phyloP scores from a whole-genome alignment of 1,139 yeast genomes.

The Eremothecium cymbalariae region DNA sequence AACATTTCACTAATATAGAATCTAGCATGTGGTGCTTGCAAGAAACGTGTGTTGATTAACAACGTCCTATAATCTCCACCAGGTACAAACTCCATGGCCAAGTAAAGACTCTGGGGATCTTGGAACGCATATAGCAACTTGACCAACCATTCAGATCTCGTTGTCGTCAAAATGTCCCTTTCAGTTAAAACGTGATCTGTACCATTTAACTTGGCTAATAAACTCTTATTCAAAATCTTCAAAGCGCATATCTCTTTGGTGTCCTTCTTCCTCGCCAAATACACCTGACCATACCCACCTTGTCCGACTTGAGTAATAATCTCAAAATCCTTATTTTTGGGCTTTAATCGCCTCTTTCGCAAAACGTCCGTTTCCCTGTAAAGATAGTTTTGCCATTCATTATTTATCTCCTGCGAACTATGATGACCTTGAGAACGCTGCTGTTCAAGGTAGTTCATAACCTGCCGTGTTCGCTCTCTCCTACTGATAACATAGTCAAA shows the following conservation, averaged over 20 bases:
- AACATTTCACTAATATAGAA: slow-evolving; percentile 96
- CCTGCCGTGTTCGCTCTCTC: slow-evolving; percentile 66
- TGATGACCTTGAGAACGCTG: slow-evolving; percentile 21
- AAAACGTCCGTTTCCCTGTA: slow-evolving; percentile 80
- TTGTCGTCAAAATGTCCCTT: slow-evolving; percentile 89
- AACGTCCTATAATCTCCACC: slow-evolving; percentile 98
- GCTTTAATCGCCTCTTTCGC: slow-evolving; percentile 83
- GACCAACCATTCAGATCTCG: slow-evolving; percentile 94
- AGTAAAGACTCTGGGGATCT: slow-evolving; percentile 77
- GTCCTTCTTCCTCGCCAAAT: slow-evolving; percentile 86
- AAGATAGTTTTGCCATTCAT: slow-evolving; percentile 74
- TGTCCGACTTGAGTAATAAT: slow-evolving; percentile 98
- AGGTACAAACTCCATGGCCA: slow-evolving; percentile 98
- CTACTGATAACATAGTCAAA: slow-evolving; percentile 87
- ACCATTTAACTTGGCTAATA: slow-evolving; percentile 83
- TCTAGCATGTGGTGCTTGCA: slow-evolving; percentile 92
- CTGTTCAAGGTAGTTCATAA: slow-evolving; percentile 46
- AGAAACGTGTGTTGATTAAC: slow-evolving; percentile 82
- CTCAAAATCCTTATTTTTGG: slow-evolving; percentile 90
- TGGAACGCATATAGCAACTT: slow-evolving; percentile 92
- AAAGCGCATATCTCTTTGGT: slow-evolving; percentile 94
- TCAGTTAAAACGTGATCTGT: slow-evolving; percentile 94
- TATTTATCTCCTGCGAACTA: slow-evolving; percentile 35
- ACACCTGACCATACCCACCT: slow-evolving; percentile 98
- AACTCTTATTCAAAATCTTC: slow-evolving; percentile 80